Percentiles rank a stretch among this genome's conserved stretches.
These are phyloP conservation scores for Lasiosphaeria ovina DNA, from an alignment of 495 filamentous ascomycete species.

Conservation along the genomic window DNA sequence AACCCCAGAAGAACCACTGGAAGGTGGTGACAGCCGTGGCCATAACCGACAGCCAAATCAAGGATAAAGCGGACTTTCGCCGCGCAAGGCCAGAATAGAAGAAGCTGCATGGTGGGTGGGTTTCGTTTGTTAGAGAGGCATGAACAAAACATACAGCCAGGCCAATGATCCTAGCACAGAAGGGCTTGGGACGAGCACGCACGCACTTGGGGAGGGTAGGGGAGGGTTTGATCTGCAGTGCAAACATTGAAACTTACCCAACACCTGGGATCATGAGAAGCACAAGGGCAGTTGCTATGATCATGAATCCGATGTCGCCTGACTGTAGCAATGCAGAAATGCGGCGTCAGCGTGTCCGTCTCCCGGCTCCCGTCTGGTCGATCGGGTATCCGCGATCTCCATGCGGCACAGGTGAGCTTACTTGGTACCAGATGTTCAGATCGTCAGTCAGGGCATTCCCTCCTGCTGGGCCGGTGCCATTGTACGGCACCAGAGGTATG, in stretches of 20 bases:
- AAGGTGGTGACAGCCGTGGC: slow-evolving; percentile 83
- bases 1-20: slow-evolving; percentile 99
- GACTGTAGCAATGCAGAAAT: slow-evolving; percentile 45
- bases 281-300: slow-evolving; percentile 82
- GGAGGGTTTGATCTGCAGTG: not conserved
- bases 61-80: slow-evolving; percentile 86
- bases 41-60: slow-evolving; percentile 96
- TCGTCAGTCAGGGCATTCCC: slow-evolving; percentile 70
- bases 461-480: slow-evolving; percentile 64
- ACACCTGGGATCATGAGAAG: slow-evolving; percentile 97
- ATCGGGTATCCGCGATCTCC: not conserved
- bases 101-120: slow-evolving; percentile 53
- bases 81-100: slow-evolving; percentile 96
- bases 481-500: slow-evolving; percentile 57
- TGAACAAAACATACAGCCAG: too few species aligned
- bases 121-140: not conserved
- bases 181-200: slow-evolving; percentile 2
- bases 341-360: slow-evolving; percentile 9
- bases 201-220: not conserved
- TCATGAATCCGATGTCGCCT: slow-evolving; percentile 88
- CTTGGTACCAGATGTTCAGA: slow-evolving; percentile 81
- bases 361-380: not conserved
- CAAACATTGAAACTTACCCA: slow-evolving; percentile 41
- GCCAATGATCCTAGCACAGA: not conserved
- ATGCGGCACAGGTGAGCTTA: slow-evolving; percentile 36